phyloP scores from a whole-genome alignment of 352 stramenopile species.

The Pythium myriotylum region DNA sequence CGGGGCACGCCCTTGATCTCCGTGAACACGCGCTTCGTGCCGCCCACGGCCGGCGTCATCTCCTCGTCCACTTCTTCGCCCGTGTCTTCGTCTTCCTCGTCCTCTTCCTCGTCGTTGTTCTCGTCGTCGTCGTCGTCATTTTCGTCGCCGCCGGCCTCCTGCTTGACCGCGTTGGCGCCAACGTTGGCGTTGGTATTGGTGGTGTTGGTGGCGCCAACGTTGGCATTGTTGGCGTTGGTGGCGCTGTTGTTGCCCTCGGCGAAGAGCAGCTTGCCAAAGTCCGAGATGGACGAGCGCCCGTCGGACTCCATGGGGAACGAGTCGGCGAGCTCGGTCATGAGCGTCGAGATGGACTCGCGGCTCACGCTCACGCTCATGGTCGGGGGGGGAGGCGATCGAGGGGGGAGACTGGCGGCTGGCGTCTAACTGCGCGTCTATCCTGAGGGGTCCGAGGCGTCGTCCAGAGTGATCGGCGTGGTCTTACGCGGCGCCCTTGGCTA shows the following conservation, averaged over 20 bases:
- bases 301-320: conserved; percentile 80
- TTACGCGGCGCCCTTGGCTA: not conserved
- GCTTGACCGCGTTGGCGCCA: conserved; percentile 1
- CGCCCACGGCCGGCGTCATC: conserved; percentile 16
- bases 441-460: conserved; percentile 7
- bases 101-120: conserved; percentile 23
- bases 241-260: conserved; percentile 50
- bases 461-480: not conserved
- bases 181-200: conserved; percentile 3
- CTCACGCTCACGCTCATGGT: conserved; percentile 79
- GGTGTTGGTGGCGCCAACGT: conserved; percentile 4
- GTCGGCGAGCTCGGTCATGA: conserved; percentile 86
- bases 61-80: conserved; percentile 23
- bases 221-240: no score
- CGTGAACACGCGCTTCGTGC: conserved; percentile 79
- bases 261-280: conserved; percentile 88
- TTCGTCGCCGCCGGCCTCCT: conserved; percentile 3
- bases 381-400: not conserved
- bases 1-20: conserved; percentile 85
- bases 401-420: no score
- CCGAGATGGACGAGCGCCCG: conserved; percentile 78
- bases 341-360: conserved; percentile 83
- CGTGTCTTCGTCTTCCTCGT: conserved; percentile 23
- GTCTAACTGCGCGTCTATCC: conserved; percentile 9
- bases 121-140: conserved; percentile 24